Percentiles rank a stretch among this genome's conserved stretches.
Evolutionary conservation across 192 early-diverging fungal species (phyloP).

Genomic region (Coemansia sp.): DNA sequence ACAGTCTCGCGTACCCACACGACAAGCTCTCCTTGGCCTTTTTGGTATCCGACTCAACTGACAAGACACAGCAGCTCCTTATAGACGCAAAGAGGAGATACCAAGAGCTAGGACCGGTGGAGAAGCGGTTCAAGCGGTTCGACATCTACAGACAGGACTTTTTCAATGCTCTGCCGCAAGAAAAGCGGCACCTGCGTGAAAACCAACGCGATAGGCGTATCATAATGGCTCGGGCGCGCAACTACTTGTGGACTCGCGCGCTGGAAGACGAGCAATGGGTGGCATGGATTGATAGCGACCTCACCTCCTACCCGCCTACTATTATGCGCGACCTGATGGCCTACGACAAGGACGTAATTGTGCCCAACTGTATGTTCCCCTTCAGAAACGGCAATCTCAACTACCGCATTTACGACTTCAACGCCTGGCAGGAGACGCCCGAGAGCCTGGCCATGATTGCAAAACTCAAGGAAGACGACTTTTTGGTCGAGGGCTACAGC

Average conservation of each 20-base stretch:
- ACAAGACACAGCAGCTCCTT: conserved; percentile 58
- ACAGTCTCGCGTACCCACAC: conserved; percentile 59
- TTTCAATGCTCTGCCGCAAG: conserved; percentile 43
- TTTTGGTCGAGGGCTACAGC: conserved; percentile 47
- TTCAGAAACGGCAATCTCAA: conserved; percentile 42
- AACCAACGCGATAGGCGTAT: conserved; percentile 58
- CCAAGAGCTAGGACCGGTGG: conserved; percentile 37
- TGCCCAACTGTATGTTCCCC: conserved; percentile 58
- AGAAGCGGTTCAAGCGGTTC: conserved; percentile 57
- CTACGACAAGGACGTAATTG: conserved; percentile 66
- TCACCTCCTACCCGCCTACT: conserved; percentile 60
- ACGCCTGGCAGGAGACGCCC: conserved; percentile 66
- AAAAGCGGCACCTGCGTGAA: conserved; percentile 57
- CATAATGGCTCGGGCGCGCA: conserved; percentile 63
- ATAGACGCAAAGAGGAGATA: conserved; percentile 35
- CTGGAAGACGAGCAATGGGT: conserved; percentile 67
- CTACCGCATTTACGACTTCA: conserved; percentile 61
- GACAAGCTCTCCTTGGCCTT: conserved; percentile 64
- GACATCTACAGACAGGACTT: conserved; percentile 64
- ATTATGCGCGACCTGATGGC: conserved; percentile 61
- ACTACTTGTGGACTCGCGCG: conserved; percentile 57
- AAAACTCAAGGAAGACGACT: conserved; percentile 34
- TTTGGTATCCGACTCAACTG: conserved; percentile 61
- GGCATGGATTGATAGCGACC: conserved; percentile 70
- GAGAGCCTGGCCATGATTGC: conserved; percentile 53